Base-by-base conservation (phyloP, 2,329 filamentous ascomycete genomes). In the Trichoderma sp. region DNA sequence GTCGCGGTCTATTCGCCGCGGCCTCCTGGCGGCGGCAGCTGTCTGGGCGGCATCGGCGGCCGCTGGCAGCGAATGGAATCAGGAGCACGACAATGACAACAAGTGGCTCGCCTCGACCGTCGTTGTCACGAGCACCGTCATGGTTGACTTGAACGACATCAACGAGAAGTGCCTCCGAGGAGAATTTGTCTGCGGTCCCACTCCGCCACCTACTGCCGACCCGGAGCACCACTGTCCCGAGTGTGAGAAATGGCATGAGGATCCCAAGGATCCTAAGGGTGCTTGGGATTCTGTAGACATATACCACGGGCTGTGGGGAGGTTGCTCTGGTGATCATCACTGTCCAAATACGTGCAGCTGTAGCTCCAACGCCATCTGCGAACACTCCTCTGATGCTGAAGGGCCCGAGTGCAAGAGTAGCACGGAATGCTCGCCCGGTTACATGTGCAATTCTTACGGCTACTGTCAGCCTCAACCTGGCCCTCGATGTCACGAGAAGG, bases 1-100 rank as follows among this genome's bases (percentile, higher is more conserved):
- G 66, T 28, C 39, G 57, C 66, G 66, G 66, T 69, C 66, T 51
- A 34, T 69, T 62, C 66, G 66, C 66, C 66, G 57, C 57, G 66
- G 66, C 56, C 66, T 69, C 57, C 66, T 69, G 14, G 51, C 66
- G 36, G 66, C 66, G 21, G 66, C 26, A 53, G 66, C 66, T 18
- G 66, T 69, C 15, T 69, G 66, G 66, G 66, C 66, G 57, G 57
- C 57, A 61, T n/a, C 66, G 34, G 57, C 66, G 36, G 57, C 60
- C n/a, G 66, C 66, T 14, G 66, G 66, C 39, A 51, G 24, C 60
- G 66, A 69, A n/a, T 51, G 39, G 36, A 53, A 69, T 21, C 65
- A 43, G 12, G 34, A 32, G 12, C 56, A 69, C 14, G 65, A 69
- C 18, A 11, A 60, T n/a, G 65, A 68, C 39, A n/a, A 34, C 26